Evolutionary conservation across 2,329 filamentous ascomycete species (phyloP), one percentile per base, ranked within the genome.

Genomic region (Tetracladium maxilliforme): DNA sequence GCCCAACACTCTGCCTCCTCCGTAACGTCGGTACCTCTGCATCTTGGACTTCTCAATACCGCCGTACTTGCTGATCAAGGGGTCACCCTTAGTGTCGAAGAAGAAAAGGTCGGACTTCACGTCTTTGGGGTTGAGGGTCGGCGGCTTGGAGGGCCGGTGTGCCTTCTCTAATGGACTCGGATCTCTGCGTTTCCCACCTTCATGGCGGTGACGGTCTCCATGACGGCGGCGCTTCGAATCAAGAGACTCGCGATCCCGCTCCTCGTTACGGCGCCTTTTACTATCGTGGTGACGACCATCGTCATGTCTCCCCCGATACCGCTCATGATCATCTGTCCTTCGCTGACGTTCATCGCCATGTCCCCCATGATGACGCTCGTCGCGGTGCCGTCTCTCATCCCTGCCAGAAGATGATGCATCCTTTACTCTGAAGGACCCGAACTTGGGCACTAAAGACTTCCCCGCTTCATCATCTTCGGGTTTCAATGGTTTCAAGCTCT

Each of bases 41-140:
- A 92, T 52, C 27, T 64, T 66, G 34, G 78, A 79, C 18, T 68
- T 69, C 43, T 93, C 72, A 19, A 79, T 61, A 15, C 68, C 64
- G 3, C 80, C 81, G 44, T 86, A 94, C 14, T 64, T 64, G 22
- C 77, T 48, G 35, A 90, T 83, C 23, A 83, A 63, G 5, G 63
- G 56, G 40, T 95, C 87, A 0, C 87, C 86, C 40, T 70, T 72
- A 21, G 58, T 69, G 48, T 95, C 87, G 25, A 80, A 40, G 22
- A 69, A 39, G 44, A 69, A 86, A 4, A 62, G 42, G 19, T 40
- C 43, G 24, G 29, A 25, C 19, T 30, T 21, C 12, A 23, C 14
- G n/a, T 26, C 22, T 14, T 17, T n/a, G 19, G 10, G 19, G 10
- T 25, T 25, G 10, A 10, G 13, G 10, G 11, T 25, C 10, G n/a